Percentiles rank a stretch among this genome's conserved stretches.
Conservation (phyloP, 192 early-diverging fungal genomes). For the Podila horticola region DNA sequence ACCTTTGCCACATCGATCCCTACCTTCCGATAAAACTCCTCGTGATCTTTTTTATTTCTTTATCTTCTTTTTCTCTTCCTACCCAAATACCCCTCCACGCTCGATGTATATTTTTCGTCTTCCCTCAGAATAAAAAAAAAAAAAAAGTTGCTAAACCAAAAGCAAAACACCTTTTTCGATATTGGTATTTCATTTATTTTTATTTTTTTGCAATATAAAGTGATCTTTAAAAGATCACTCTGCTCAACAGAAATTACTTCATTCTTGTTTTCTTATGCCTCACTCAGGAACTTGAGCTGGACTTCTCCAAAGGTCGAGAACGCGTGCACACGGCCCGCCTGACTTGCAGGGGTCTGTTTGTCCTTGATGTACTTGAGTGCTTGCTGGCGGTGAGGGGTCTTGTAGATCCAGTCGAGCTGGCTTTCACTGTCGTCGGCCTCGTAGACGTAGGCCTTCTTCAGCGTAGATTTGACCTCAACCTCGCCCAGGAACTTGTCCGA, state of each 20-base stretch:
- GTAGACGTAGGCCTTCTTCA: background rate
- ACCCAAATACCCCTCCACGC: no score
- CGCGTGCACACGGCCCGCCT: no score
- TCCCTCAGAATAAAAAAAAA: background rate
- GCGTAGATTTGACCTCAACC: background rate
- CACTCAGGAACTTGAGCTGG: no score
- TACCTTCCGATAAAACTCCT: constrained; percentile 14
- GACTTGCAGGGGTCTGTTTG: background rate
- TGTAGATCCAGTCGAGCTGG: background rate
- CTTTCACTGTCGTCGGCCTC: background rate
- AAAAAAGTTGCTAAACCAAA: background rate
- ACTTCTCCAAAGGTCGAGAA: no score
- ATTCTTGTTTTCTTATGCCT: no score
- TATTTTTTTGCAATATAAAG: no score
- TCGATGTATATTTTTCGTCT: background rate
- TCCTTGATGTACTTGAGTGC: constrained; percentile 2
- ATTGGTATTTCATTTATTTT: no score
- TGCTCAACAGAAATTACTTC: no score
- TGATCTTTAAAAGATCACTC: no score
- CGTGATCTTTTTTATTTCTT: no score
- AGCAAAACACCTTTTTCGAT: no score
- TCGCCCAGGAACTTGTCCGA: background rate
- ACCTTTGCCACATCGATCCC: background rate
- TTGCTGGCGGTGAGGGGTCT: background rate
- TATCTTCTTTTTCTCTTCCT: no score